A percentile compares a stretch with the other conserved stretches of the same genome.
These are phyloP conservation scores for Gigaspora rosea DNA, from an alignment of 192 early-diverging fungal species.

Conservation along the genomic window DNA sequence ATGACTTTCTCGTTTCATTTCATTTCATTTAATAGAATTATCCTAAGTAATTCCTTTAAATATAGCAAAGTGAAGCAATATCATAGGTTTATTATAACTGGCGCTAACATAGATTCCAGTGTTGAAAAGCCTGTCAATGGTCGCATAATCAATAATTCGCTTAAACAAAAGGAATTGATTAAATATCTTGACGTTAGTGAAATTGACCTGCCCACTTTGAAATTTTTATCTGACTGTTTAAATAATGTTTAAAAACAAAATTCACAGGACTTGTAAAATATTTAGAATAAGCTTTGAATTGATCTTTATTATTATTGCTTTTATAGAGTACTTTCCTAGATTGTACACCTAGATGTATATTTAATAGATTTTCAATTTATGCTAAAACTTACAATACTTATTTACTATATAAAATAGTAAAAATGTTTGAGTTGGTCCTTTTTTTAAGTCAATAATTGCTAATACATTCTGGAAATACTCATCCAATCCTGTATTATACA, in stretches of 20 bases:
- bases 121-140: not conserved
- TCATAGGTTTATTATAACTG: not conserved
- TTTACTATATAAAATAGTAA: too few relatives aligned
- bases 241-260: not conserved
- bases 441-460: too few relatives aligned
- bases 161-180: conserved; percentile 20
- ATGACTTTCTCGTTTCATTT: not conserved
- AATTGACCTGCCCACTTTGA: conserved; percentile 23
- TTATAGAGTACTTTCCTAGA: too few relatives aligned
- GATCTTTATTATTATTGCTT: too few relatives aligned
- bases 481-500: too few relatives aligned
- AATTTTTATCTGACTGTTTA: conserved; percentile 16
- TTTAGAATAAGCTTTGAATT: too few relatives aligned
- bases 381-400: too few relatives aligned
- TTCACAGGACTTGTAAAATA: too few relatives aligned
- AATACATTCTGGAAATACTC: too few relatives aligned
- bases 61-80: conserved; percentile 26
- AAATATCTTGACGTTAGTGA: conserved; percentile 21
- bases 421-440: too few relatives aligned
- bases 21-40: not conserved
- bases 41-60: not conserved
- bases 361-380: too few relatives aligned
- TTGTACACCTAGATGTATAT: too few relatives aligned
- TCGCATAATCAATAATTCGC: not conserved
- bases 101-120: not conserved